Base-by-base conservation (phyloP, 768 basidiomycete species). In the Xerocomus spinulosus region DNA sequence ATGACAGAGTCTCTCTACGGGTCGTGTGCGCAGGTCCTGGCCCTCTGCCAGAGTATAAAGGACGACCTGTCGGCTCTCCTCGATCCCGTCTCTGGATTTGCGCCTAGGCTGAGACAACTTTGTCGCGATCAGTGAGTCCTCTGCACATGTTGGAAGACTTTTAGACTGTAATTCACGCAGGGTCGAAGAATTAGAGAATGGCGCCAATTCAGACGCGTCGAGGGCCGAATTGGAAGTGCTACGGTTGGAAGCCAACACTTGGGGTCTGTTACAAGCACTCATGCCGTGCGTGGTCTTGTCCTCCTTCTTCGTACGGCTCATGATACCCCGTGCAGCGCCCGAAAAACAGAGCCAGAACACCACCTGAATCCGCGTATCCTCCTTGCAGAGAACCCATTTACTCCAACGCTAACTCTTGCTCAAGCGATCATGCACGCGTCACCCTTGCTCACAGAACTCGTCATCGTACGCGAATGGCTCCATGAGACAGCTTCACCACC, bases 401-500 rank as follows among this genome's bases (percentile, higher is more conserved):
- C 85, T 0, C 89, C 92, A 0, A 82, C 86, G 0, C 76, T 81
- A 5, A 82, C 82, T 0, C 76, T 93, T 23, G 86, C 85, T 0
- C 83, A 89, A 60, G 77, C 81, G 3, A 79, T 89, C 42, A 77
- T 93, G 73, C 68, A 77, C 40, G 68, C 79, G 3, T 87, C 83
- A 0, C 80, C 79, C 0, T 73, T 84, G 2, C 80, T 92, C 29
- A 68, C 78, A 1, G 90, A 91, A 51, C 86, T 92, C 46, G 73
- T 88, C 38, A 81, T 87, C 36, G 82, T 92, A 8, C 80, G 87
- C n/a, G 88, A 92, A 63, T 93, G 91, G 91, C 73, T 92, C 1
- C 87, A 91, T 52, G 86, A 89, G 34, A 85, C 79, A 0, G 85
- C 87, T 0, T 78, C 81, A 0, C 48, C 73, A n/a, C 77, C 79